Evolutionary conservation across 352 stramenopile genomes (phyloP).

Genomic region (Phytophthora hybrid): DNA sequence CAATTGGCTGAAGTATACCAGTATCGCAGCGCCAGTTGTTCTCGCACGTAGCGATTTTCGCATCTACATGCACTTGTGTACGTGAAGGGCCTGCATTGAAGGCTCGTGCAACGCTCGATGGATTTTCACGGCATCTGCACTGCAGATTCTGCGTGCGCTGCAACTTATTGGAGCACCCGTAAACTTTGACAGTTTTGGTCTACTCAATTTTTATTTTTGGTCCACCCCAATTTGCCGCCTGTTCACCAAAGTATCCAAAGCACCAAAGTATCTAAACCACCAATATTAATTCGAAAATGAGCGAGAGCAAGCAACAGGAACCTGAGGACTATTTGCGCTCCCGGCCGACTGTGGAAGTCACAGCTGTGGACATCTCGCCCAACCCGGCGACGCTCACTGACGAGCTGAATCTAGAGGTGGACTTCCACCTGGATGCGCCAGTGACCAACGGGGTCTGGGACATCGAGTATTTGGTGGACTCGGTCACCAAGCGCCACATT

Average conservation of each 20-base stretch:
- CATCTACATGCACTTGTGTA: too few species aligned
- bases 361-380: slow-evolving; percentile 82
- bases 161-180: not conserved
- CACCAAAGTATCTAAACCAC: slow-evolving; percentile 20
- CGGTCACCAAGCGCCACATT: slow-evolving; percentile 84
- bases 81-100: not conserved
- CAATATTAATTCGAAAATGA: slow-evolving; percentile 53
- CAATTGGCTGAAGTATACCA: not conserved
- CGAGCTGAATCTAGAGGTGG: slow-evolving; percentile 83
- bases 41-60: not conserved
- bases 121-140: not conserved
- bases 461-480: slow-evolving; percentile 89
- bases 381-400: slow-evolving; percentile 81
- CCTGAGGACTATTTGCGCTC: slow-evolving; percentile 57
- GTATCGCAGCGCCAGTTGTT: not conserved
- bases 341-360: slow-evolving; percentile 68
- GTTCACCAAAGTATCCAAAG: not conserved
- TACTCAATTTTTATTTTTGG: not conserved
- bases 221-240: not conserved
- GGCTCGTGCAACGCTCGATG: not conserved
- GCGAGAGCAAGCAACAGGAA: slow-evolving; percentile 67
- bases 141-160: slow-evolving; percentile 22
- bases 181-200: slow-evolving; percentile 47
- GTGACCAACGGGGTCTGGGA: slow-evolving; percentile 78
- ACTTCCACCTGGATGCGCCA: slow-evolving; percentile 75